Evolutionary conservation across 2,329 filamentous ascomycete species (phyloP).

Genomic region (Dactylonectria macrodidyma): DNA sequence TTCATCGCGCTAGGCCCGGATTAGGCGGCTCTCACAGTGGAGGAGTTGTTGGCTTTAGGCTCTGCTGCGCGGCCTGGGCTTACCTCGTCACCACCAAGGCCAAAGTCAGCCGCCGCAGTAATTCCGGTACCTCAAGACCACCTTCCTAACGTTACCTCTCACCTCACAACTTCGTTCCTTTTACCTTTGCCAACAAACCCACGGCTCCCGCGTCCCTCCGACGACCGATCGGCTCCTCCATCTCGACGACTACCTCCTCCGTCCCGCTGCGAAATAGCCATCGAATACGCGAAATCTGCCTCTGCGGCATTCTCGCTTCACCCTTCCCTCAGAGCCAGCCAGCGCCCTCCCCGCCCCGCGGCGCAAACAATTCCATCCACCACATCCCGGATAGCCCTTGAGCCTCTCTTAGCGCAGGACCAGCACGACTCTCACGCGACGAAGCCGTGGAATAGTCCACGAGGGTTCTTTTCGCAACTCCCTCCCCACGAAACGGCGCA

Average conservation of each 20-base stretch:
- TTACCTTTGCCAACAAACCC: slow-evolving; percentile 28
- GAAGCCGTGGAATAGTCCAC: slow-evolving; percentile 41
- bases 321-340: slow-evolving; percentile 26
- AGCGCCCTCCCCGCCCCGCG: slow-evolving; percentile 30
- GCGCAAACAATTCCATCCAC: slow-evolving; percentile 29
- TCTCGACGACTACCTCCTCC: slow-evolving; percentile 14
- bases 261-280: slow-evolving; percentile 8
- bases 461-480: slow-evolving; percentile 49
- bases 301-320: slow-evolving; percentile 7
- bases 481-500: slow-evolving; percentile 50
- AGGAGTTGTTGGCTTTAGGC: slow-evolving; percentile 18
- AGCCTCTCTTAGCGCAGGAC: slow-evolving; percentile 36
- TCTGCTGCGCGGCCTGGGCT: slow-evolving; percentile 20
- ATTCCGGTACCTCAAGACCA: slow-evolving; percentile 39
- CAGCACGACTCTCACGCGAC: slow-evolving; percentile 37
- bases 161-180: slow-evolving; percentile 38
- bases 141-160: slow-evolving; percentile 39
- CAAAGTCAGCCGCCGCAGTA: slow-evolving; percentile 50
- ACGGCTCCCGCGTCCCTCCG: slow-evolving; percentile 32
- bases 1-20: slow-evolving; percentile 53
- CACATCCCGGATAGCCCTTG: slow-evolving; percentile 27
- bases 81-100: slow-evolving; percentile 47
- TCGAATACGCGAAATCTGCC: slow-evolving; percentile 7
- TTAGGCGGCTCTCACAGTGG: slow-evolving; percentile 40
- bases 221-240: slow-evolving; percentile 28